Conservation (phyloP, 1,284 basidiomycete species). For the Pyrrhoderma noxium region DNA sequence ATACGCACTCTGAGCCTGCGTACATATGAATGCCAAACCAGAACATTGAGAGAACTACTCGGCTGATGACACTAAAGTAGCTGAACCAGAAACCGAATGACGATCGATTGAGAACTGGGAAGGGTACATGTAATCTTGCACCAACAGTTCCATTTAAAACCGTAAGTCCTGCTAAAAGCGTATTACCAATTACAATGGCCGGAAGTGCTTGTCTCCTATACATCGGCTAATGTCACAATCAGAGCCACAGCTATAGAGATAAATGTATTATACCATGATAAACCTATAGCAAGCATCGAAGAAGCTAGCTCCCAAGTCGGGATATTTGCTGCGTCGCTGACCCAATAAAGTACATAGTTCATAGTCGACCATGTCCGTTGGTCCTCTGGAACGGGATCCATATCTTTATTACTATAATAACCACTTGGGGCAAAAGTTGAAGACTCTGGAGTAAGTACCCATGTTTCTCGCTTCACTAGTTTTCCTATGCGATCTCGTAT, state of each 20-base stretch:
- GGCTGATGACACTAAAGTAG: slow-evolving; percentile 69
- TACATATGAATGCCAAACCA: slow-evolving; percentile 64
- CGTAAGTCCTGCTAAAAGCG: slow-evolving; percentile 50
- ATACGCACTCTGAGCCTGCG: slow-evolving; percentile 56
- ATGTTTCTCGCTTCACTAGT: slow-evolving; percentile 23
- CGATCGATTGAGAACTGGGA: slow-evolving; percentile 67
- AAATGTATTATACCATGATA: slow-evolving; percentile 44
- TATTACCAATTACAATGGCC: slow-evolving; percentile 56
- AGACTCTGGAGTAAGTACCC: slow-evolving; percentile 41
- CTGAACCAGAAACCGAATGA: slow-evolving; percentile 78
- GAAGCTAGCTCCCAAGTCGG: slow-evolving; percentile 42
- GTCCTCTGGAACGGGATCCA: slow-evolving; percentile 60
- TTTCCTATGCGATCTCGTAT: too few species aligned
- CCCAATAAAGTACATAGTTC: slow-evolving; percentile 60
- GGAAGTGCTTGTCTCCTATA: slow-evolving; percentile 53
- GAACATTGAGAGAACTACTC: slow-evolving; percentile 68
- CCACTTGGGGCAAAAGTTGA: slow-evolving; percentile 44
- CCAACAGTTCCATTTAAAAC: slow-evolving; percentile 67
- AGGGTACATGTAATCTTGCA: slow-evolving; percentile 62
- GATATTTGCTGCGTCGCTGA: slow-evolving; percentile 51
- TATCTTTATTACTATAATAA: slow-evolving; percentile 66
- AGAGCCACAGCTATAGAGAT: not conserved
- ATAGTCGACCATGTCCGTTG: slow-evolving; percentile 55
- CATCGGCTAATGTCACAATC: not conserved
- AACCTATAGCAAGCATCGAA: slow-evolving; percentile 58